These are phyloP conservation scores for Fragilaria crotonensis DNA, from an alignment of 108 stramenopile species.

Conservation along the genomic window DNA sequence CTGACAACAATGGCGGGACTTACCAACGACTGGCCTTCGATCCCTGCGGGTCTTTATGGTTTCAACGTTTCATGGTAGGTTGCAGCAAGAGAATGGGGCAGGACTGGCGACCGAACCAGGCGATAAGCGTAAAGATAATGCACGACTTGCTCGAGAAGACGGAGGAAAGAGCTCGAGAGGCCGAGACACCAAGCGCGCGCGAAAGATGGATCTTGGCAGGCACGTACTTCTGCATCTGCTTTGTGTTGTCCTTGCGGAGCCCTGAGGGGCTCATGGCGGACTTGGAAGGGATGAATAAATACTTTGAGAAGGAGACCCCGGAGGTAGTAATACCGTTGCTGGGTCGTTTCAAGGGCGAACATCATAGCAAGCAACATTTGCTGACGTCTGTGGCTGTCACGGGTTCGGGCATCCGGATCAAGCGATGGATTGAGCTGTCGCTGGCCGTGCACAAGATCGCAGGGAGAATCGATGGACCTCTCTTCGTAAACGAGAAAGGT, in stretches of 20 bases:
- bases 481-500: too few species aligned
- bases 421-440: not conserved
- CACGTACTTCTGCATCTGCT: not conserved
- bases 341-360: slow-evolving; percentile 3
- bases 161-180: not conserved
- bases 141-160: not conserved
- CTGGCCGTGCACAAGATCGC: too few species aligned
- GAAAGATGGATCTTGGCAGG: not conserved
- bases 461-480: too few species aligned
- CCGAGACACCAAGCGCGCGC: not conserved
- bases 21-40: not conserved
- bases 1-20: not conserved
- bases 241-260: not conserved
- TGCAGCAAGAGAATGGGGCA: not conserved
- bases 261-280: not conserved
- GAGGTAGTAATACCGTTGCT: not conserved
- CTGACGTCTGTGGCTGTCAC: not conserved
- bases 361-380: not conserved
- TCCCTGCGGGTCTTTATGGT: not conserved
- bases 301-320: not conserved
- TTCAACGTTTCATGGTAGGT: too few species aligned
- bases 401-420: not conserved
- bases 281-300: not conserved
- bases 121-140: not conserved
- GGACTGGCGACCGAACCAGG: too few species aligned